These are phyloP conservation scores for Gossypium bickii DNA, from an alignment of 345 rosid species.

Conservation along the genomic window DNA sequence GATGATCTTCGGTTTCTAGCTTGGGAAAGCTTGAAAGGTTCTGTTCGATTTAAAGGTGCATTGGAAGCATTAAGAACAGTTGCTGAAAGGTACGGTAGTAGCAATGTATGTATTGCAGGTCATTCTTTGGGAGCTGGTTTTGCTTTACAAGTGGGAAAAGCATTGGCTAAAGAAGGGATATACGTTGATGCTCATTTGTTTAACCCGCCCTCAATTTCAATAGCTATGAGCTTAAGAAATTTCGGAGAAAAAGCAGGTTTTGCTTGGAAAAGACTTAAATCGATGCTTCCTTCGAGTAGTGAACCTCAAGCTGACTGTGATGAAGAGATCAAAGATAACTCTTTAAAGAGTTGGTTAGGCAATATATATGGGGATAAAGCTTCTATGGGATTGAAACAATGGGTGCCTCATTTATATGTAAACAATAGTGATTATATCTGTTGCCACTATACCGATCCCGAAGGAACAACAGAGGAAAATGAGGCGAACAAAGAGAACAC, in stretches of 20 bases:
- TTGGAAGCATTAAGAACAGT: conserved; percentile 52
- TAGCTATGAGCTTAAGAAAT: conserved; percentile 87
- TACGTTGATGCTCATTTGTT: conserved; percentile 87
- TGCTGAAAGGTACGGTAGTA: conserved; percentile 74
- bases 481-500: conserved; percentile 50
- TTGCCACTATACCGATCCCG: conserved; percentile 65
- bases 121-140: conserved; percentile 97
- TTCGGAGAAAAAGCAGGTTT: conserved; percentile 73
- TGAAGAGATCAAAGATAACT: conserved; percentile 22
- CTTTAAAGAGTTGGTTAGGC: conserved; percentile 52
- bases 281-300: conserved; percentile 63
- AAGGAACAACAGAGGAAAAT: conserved; percentile 29
- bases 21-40: conserved; percentile 95
- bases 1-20: conserved; percentile 95
- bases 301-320: conserved; percentile 18
- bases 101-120: conserved; percentile 75
- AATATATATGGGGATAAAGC: conserved; percentile 41
- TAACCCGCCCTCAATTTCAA: conserved; percentile 85
- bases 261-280: conserved; percentile 72
- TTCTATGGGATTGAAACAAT: conserved; percentile 44
- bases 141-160: conserved; percentile 93
- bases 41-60: conserved; percentile 73
- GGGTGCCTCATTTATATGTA: conserved; percentile 88
- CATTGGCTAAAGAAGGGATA: conserved; percentile 77
- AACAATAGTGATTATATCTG: conserved; percentile 91